A percentile compares a stretch with the other conserved stretches of the same genome.
phyloP scores from a whole-genome alignment of 2,329 filamentous ascomycete genomes.

The Monilinia fructigena region DNA sequence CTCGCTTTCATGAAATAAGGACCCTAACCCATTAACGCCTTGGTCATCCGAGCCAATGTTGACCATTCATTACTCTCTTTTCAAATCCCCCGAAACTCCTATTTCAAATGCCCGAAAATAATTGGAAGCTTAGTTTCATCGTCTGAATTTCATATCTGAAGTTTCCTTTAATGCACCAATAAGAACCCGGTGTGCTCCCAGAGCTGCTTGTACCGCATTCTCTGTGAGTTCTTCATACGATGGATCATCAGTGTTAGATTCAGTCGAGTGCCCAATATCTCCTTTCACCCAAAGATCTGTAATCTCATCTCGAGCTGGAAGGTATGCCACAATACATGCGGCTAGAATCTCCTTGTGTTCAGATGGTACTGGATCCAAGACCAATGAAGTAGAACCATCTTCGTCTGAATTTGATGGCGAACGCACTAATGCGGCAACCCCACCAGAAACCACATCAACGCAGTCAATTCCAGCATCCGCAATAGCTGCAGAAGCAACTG shows the following conservation, averaged over 20 bases:
- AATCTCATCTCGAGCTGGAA: conserved; percentile 83
- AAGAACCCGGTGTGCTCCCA: conserved; percentile 58
- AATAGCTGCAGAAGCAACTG: conserved; percentile 87
- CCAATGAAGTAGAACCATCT: conserved; percentile 46
- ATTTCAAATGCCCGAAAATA: conserved; percentile 1
- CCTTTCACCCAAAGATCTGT: conserved; percentile 96
- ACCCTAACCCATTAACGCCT: conserved; percentile 12
- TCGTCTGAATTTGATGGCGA: conserved; percentile 41
- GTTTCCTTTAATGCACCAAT: conserved; percentile 61
- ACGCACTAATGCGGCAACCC: conserved; percentile 76
- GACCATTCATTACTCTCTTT: conserved; percentile 8
- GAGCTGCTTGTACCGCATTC: conserved; percentile 61
- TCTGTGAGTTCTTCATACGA: conserved; percentile 57
- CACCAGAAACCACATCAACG: conserved; percentile 84
- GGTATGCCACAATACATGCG: conserved; percentile 86
- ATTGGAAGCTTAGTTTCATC: conserved; percentile 24
- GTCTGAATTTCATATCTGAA: conserved; percentile 42
- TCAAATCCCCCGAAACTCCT: conserved; percentile 17
- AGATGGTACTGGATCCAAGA: conserved; percentile 79
- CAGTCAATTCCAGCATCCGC: conserved; percentile 95
- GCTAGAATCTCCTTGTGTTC: conserved; percentile 77
- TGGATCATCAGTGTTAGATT: conserved; percentile 44
- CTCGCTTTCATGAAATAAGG: conserved; percentile 5
- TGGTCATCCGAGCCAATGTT: conserved; percentile 13
- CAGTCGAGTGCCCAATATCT: conserved; percentile 45